phyloP scores from a whole-genome alignment of 306 rosid species.

The Begonia fuchsioides region DNA sequence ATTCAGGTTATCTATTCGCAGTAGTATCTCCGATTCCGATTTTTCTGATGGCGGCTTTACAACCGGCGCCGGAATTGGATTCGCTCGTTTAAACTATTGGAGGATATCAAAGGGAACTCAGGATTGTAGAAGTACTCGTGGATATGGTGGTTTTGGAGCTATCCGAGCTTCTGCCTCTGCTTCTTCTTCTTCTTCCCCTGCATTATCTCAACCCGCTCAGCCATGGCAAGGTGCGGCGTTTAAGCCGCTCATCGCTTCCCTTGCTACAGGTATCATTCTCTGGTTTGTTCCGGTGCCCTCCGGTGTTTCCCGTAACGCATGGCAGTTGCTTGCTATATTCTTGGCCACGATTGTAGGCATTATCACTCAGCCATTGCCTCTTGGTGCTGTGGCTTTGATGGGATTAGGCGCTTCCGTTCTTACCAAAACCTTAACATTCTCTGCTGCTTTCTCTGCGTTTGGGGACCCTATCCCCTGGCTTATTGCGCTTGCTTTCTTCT shows the following conservation, averaged over 20 bases:
- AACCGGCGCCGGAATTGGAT: conserved; percentile 10
- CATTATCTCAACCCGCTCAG: conserved; percentile 19
- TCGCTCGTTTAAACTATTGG: background rate
- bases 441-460: conserved; percentile 86
- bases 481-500: conserved; percentile 88
- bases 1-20: conserved; percentile 10
- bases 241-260: conserved; percentile 62
- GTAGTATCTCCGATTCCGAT: conserved; percentile 5
- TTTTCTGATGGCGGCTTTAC: conserved; percentile 9
- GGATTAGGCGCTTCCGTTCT: conserved; percentile 83
- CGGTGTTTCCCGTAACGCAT: conserved; percentile 64
- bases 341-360: conserved; percentile 86
- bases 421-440: conserved; percentile 74
- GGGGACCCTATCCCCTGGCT: conserved; percentile 98
- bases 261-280: conserved; percentile 55
- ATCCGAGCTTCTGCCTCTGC: conserved; percentile 22
- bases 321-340: conserved; percentile 87
- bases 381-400: conserved; percentile 79
- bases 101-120: conserved; percentile 6
- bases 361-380: conserved; percentile 83
- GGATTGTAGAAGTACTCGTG: background rate
- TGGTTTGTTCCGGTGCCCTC: conserved; percentile 82
- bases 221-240: conserved; percentile 89
- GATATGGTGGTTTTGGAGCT: background rate
- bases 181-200: conserved; percentile 14